phyloP scores from a whole-genome alignment of 345 rosid species.

The Acer yangbiense region DNA sequence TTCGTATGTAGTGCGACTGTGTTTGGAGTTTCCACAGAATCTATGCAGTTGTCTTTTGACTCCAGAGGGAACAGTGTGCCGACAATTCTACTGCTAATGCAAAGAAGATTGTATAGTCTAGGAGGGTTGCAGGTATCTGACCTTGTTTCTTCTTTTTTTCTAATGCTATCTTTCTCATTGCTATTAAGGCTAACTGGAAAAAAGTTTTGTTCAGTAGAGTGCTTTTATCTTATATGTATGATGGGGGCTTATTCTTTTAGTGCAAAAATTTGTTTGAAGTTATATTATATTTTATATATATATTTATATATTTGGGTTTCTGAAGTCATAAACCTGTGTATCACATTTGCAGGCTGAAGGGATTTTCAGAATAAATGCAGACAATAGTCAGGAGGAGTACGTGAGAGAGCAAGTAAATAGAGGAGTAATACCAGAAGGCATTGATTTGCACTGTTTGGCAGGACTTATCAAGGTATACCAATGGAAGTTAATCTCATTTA shows the following conservation, averaged over 20 bases:
- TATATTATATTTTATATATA: slow-evolving; percentile 3
- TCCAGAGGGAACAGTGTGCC: slow-evolving; percentile 94
- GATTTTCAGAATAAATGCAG: slow-evolving; percentile 90
- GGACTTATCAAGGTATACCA: slow-evolving; percentile 82
- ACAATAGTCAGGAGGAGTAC: slow-evolving; percentile 89
- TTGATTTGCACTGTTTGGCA: slow-evolving; percentile 92
- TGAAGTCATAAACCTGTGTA: slow-evolving; percentile 12
- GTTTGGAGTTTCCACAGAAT: slow-evolving; percentile 94
- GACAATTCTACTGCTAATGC: slow-evolving; percentile 79
- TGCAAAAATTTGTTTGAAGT: slow-evolving; percentile 2
- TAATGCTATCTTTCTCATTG: not conserved
- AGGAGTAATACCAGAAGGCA: slow-evolving; percentile 72
- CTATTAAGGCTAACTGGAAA: not conserved
- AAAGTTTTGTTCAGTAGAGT: not conserved
- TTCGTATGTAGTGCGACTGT: slow-evolving; percentile 71
- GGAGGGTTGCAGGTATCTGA: slow-evolving; percentile 78
- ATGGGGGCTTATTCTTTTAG: slow-evolving; percentile 5
- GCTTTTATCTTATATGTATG: not conserved
- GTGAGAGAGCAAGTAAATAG: slow-evolving; percentile 80
- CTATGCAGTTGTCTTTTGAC: slow-evolving; percentile 95
- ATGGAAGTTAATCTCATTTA: slow-evolving; percentile 1
- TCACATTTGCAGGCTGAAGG: slow-evolving; percentile 82
- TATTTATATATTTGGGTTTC: slow-evolving; percentile 8
- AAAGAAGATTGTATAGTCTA: slow-evolving; percentile 71
- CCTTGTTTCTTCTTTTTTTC: not conserved